Base-by-base conservation (phyloP, 495 filamentous ascomycete genomes). In the Aspergillus incahuasiensis region DNA sequence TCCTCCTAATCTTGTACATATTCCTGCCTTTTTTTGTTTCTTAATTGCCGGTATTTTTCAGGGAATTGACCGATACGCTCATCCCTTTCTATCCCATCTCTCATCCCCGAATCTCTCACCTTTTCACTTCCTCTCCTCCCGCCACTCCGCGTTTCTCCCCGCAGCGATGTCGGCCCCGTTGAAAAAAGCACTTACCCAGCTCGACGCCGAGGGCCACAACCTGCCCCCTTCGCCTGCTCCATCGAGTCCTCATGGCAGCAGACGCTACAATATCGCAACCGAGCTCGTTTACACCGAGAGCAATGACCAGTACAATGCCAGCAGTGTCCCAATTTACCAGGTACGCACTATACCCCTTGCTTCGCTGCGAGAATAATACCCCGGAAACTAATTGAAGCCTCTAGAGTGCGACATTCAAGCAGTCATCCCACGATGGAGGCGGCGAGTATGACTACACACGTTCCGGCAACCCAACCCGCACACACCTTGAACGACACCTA, bases 361-460 rank as follows among this genome's bases (percentile, higher is more conserved):
- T 20, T 9, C 18, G 32, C 39, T 20, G 16, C 18, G 32, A 35
- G 32, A n/a, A 39, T 25, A 18, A 48, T 39, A 52, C 35, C 22
- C 21, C 34, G 18, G 19, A 22, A 42, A n/a, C 45, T 71, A 58
- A 66, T 53, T 6, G 42, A 52, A 28, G 28, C 47, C 18, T 45
- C n/a, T 43, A 96, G 85, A 92, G 89, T 48, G 94, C 94, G 42
- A 98, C 94, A 35, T 98, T 98, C 79, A 97, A 97, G 73, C 94
- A 97, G 75, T 82, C 83, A 50, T 91, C 91, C 52, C 82, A 79
- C 57, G 83, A 82, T 52, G 89, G 88, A 44, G 87, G 83, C 41
- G 77, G 76, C 52, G 92, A 97, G 70, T 98, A 97, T 75, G 94
- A 98, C 78, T 98, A 98, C 79, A 96, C 94, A 35, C 86, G 94